Evolutionary conservation across 2,329 filamentous ascomycete species (phyloP), one percentile per base, ranked within the genome.

Genomic region (Pseudogymnoascus sp.): DNA sequence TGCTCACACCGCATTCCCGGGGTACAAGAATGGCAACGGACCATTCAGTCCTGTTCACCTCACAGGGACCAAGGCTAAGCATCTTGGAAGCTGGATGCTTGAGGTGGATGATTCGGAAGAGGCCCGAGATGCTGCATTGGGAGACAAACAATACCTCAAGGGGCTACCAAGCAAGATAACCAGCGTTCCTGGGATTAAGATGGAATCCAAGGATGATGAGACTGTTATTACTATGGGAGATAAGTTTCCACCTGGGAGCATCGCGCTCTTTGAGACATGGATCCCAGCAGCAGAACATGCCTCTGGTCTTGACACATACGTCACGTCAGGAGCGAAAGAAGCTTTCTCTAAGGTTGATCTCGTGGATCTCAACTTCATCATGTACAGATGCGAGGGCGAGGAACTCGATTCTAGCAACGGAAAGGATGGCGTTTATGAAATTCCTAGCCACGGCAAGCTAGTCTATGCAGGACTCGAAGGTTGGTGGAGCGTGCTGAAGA

Each of bases 381-480:
- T 99, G 39, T 99, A 97, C 75, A 86, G 91, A 63, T 96, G 90
- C 66, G 92, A 97, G 64, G 85, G 91, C 2, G 94, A 99, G 73
- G 95, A 90, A 74, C 83, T 85, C 57, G 91, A 94, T 67, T 85
- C 83, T 6, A 96, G 89, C 65, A 82, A 81, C 59, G 90, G 91
- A 3, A 81, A 83, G 63, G 90, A 97, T 71, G 93, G 94, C n/a
- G 86, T 87, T 7, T 99, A 97, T 75, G 83, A 86, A 59, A 88
- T 99, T 65, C 94, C 94, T 1, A 86, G 87, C 1, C 80, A 92
- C 70, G 93, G 92, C 2, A 86, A 88, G 63, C 81, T 97, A 41
- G 90, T 97, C 2, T 99, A 97, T 73, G 93, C 93, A 63, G 94
- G 94, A 63, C 81, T 99, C n/a, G 94, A 99, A 73, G 95, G 95